Conservation (phyloP, 768 basidiomycete genomes). For the Tricholoma sp. region DNA sequence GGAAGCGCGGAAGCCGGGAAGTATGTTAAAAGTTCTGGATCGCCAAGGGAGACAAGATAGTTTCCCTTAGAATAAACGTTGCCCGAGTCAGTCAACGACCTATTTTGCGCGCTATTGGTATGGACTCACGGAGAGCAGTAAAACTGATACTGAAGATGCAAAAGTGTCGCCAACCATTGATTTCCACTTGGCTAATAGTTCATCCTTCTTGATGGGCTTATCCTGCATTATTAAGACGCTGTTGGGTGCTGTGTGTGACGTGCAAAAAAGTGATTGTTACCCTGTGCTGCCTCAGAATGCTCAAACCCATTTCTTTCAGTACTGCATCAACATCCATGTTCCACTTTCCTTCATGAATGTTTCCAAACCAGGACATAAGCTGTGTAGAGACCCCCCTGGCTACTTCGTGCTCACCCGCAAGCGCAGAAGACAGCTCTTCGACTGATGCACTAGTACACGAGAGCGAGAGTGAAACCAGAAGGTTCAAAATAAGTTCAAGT, state of each 20-base stretch:
- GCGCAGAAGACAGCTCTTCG: slow-evolving; percentile 51
- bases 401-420: slow-evolving; percentile 74
- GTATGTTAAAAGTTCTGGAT: slow-evolving; percentile 47
- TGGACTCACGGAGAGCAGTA: slow-evolving; percentile 59
- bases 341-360: slow-evolving; percentile 53
- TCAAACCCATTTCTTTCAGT: slow-evolving; percentile 73
- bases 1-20: slow-evolving; percentile 76
- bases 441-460: slow-evolving; percentile 47
- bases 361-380: slow-evolving; percentile 82
- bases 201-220: slow-evolving; percentile 48
- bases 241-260: neutral
- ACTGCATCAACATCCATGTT: slow-evolving; percentile 55
- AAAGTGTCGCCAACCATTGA: slow-evolving; percentile 75
- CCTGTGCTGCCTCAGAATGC: slow-evolving; percentile 58
- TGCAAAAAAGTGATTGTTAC: slow-evolving; percentile 27
- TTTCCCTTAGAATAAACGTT: slow-evolving; percentile 58
- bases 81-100: neutral
- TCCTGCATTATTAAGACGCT: slow-evolving; percentile 34
- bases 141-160: slow-evolving; percentile 51
- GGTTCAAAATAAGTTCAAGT: slow-evolving; percentile 70
- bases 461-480: slow-evolving; percentile 60
- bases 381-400: slow-evolving; percentile 55
- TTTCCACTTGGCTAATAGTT: slow-evolving; percentile 67
- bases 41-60: slow-evolving; percentile 49
- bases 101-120: neutral